Conservation (phyloP, 1,284 basidiomycete species). For the Hymenochaete sp. region DNA sequence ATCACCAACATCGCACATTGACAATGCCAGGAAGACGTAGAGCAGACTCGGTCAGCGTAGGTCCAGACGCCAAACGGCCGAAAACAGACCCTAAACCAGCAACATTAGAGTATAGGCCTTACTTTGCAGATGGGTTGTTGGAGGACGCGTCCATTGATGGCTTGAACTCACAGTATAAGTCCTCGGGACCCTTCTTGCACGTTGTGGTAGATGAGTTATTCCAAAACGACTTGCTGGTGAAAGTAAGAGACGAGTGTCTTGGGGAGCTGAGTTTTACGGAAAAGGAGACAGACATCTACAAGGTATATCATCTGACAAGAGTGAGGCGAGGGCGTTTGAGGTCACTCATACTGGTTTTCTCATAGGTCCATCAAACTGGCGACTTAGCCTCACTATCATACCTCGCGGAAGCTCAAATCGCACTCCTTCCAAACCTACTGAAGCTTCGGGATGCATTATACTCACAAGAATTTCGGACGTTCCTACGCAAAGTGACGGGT, state of each 20-base stretch:
- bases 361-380: slow-evolving; percentile 96
- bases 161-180: slow-evolving; percentile 48
- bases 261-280: slow-evolving; percentile 85
- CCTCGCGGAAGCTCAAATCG: slow-evolving; percentile 68
- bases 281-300: slow-evolving; percentile 99
- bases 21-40: too few relatives aligned
- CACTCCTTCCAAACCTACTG: slow-evolving; percentile 72
- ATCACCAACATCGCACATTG: too few relatives aligned
- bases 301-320: slow-evolving; percentile 55
- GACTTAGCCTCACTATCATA: slow-evolving; percentile 91
- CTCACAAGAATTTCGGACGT: slow-evolving; percentile 75
- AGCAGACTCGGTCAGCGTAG: too few relatives aligned
- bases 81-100: too few relatives aligned
- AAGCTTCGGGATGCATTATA: slow-evolving; percentile 89
- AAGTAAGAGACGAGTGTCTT: slow-evolving; percentile 77
- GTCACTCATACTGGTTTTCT: too few relatives aligned
- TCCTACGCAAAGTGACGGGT: slow-evolving; percentile 83
- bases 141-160: slow-evolving; percentile 45
- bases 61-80: too few relatives aligned
- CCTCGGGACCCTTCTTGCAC: slow-evolving; percentile 75
- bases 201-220: slow-evolving; percentile 78
- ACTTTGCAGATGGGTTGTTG: slow-evolving; percentile 51
- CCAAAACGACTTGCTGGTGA: slow-evolving; percentile 70
- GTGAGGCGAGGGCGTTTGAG: too few relatives aligned
- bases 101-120: too few relatives aligned